These are phyloP conservation scores for Papiliotrema flavescens DNA, from an alignment of 1,284 basidiomycete genomes.

Conservation along the genomic window DNA sequence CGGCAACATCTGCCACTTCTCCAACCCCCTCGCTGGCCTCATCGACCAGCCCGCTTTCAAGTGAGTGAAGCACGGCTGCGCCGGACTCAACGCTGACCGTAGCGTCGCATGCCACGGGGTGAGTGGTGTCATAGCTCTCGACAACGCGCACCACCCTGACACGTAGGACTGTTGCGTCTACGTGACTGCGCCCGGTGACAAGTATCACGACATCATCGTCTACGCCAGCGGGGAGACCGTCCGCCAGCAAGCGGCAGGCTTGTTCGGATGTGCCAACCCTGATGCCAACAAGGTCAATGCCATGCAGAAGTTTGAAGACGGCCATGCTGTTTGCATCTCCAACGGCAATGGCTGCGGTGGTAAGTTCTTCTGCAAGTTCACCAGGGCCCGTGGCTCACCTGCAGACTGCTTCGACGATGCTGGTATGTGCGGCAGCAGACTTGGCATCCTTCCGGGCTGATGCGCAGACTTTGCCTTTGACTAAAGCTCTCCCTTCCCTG, in stretches of 20 bases:
- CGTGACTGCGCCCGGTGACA: background rate
- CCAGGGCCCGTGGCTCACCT: too few species aligned
- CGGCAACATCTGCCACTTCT: background rate
- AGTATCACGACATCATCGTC: background rate
- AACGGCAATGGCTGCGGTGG: background rate
- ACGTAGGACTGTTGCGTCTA: background rate
- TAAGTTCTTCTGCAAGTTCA: background rate
- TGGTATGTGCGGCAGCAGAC: too few species aligned
- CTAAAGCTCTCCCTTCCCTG: too few species aligned
- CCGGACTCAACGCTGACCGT: too few species aligned
- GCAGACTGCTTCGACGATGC: too few species aligned
- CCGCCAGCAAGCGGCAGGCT: background rate
- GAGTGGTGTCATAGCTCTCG: too few species aligned
- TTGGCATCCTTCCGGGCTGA: too few species aligned
- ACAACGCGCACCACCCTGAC: too few species aligned
- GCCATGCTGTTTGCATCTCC: background rate
- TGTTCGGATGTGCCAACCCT: background rate
- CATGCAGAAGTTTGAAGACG: background rate
- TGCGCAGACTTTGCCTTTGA: too few species aligned
- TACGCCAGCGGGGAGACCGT: background rate
- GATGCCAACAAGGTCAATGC: background rate
- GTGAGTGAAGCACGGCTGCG: too few species aligned
- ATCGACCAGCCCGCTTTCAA: background rate
- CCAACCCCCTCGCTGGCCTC: background rate
- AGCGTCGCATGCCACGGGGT: too few species aligned